These are phyloP conservation scores for Lithohypha guttulata DNA, from an alignment of 2,329 filamentous ascomycete species.

Conservation along the genomic window DNA sequence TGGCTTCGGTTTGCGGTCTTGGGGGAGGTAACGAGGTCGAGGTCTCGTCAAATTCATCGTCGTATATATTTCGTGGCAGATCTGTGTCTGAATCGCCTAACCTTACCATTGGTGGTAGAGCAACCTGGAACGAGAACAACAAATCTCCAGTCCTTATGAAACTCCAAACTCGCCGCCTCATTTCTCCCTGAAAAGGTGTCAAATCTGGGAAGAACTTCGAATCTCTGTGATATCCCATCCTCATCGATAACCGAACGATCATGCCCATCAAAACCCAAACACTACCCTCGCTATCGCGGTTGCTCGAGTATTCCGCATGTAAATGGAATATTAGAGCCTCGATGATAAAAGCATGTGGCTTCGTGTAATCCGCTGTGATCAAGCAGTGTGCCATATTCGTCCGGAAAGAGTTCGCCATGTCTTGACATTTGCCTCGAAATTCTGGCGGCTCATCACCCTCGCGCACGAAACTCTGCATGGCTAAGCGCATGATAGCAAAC, in stretches of 20 bases:
- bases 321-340: conserved; percentile 53
- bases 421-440: conserved; percentile 45
- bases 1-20: conserved; percentile 49
- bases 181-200: conserved; percentile 51
- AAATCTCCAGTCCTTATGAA: conserved; percentile 50
- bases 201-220: conserved; percentile 49
- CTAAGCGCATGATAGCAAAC: conserved; percentile 54
- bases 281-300: conserved; percentile 48
- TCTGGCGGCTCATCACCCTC: conserved; percentile 55
- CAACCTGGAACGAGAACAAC: conserved; percentile 56
- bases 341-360: conserved; percentile 48
- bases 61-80: conserved; percentile 51
- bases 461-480: conserved; percentile 51
- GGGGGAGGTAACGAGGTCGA: conserved; percentile 44
- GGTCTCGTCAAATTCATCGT: conserved; percentile 54
- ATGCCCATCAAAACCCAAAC: conserved; percentile 51
- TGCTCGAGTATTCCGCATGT: conserved; percentile 50
- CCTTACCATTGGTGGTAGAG: conserved; percentile 55
- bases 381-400: conserved; percentile 53
- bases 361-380: conserved; percentile 52
- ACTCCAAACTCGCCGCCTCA: conserved; percentile 40
- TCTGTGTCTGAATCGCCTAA: conserved; percentile 53
- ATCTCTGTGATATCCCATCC: conserved; percentile 56
- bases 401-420: conserved; percentile 36
- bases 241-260: conserved; percentile 52